phyloP scores from a whole-genome alignment of 768 basidiomycete species.

The Xerocomellus chrysenteron region DNA sequence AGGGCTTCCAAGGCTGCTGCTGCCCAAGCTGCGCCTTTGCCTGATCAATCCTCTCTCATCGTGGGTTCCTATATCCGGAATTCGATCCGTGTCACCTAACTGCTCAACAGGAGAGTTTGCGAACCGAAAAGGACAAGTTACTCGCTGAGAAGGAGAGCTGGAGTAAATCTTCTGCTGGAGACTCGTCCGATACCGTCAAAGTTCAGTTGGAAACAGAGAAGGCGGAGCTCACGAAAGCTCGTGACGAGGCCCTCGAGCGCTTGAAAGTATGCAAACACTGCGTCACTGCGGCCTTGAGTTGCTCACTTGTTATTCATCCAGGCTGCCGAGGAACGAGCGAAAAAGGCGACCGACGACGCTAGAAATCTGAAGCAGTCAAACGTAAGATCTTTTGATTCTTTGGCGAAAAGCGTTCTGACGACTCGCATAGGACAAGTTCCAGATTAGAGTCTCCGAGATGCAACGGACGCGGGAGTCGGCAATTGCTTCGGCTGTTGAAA shows the following conservation, averaged over 20 bases:
- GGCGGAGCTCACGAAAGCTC: slow-evolving; percentile 51
- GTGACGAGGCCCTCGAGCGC: slow-evolving; percentile 58
- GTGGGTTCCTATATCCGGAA: slow-evolving; percentile 24
- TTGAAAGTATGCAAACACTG: slow-evolving; percentile 45
- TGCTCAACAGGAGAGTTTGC: slow-evolving; percentile 45
- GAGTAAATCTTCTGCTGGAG: slow-evolving; percentile 21
- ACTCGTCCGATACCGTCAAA: slow-evolving; percentile 34
- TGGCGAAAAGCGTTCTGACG: not conserved
- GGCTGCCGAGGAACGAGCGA: slow-evolving; percentile 43
- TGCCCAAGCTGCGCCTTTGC: slow-evolving; percentile 1
- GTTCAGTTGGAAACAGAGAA: slow-evolving; percentile 60
- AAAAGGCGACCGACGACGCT: slow-evolving; percentile 44
- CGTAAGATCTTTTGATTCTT: slow-evolving; percentile 13
- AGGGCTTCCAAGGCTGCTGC: slow-evolving; percentile 30
- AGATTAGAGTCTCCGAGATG: slow-evolving; percentile 50
- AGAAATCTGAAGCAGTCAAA: slow-evolving; percentile 39
- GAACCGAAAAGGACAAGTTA: slow-evolving; percentile 60
- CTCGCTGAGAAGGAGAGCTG: slow-evolving; percentile 55
- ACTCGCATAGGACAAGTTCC: slow-evolving; percentile 57
- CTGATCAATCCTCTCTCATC: slow-evolving; percentile 31
- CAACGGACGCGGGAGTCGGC: slow-evolving; percentile 52
- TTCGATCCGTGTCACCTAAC: not conserved
- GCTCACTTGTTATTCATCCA: slow-evolving; percentile 17
- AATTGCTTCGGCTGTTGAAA: slow-evolving; percentile 57
- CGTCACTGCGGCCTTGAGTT: not conserved